Evolutionary conservation across 352 stramenopile genomes (phyloP).

Genomic region (Phytopythium mirpurense): DNA sequence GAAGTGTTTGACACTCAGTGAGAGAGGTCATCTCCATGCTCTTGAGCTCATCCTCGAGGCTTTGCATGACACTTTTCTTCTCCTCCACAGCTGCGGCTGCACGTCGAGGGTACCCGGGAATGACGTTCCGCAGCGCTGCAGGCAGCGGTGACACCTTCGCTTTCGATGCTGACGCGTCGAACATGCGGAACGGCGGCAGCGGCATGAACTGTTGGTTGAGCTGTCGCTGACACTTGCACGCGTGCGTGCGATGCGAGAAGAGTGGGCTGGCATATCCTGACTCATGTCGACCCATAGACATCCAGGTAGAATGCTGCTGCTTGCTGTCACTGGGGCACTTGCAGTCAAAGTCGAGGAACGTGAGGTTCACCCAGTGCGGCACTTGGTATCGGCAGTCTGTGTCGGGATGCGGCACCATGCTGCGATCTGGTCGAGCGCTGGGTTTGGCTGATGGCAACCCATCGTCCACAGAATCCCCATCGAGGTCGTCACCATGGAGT

Average conservation of each 20-base stretch:
- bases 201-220: slow-evolving; percentile 46
- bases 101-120: slow-evolving; percentile 18
- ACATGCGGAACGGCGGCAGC: slow-evolving; percentile 70
- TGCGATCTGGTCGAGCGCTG: background rate
- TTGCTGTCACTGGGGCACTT: slow-evolving; percentile 16
- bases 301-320: background rate
- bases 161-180: slow-evolving; percentile 48
- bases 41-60: slow-evolving; percentile 3
- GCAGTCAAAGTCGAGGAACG: slow-evolving; percentile 82
- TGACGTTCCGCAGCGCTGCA: slow-evolving; percentile 44
- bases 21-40: background rate
- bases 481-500: background rate
- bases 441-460: background rate
- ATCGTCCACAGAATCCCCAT: background rate
- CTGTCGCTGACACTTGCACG: slow-evolving; percentile 40
- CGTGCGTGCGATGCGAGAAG: slow-evolving; percentile 23
- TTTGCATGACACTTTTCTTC: background rate
- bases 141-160: slow-evolving; percentile 43
- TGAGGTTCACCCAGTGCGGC: slow-evolving; percentile 93
- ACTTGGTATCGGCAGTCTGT: slow-evolving; percentile 69
- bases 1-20: background rate
- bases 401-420: background rate
- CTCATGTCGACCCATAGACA: background rate
- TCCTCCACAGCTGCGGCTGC: background rate
- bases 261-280: slow-evolving; percentile 12